Conservation (phyloP, 2,329 filamentous ascomycete genomes). For the Sordariomycetes sp. region DNA sequence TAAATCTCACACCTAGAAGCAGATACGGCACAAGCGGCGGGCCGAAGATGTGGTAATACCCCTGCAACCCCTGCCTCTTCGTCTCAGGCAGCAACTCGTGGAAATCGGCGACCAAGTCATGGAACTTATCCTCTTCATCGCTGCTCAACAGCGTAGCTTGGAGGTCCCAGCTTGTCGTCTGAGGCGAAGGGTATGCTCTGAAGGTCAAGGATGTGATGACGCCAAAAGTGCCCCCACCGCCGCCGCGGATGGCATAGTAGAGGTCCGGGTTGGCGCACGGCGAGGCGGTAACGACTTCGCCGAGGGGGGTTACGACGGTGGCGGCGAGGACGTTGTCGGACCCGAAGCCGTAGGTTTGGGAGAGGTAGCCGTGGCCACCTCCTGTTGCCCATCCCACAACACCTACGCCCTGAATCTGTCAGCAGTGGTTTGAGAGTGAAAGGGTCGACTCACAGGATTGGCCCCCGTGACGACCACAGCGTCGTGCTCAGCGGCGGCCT, state of each 20-base stretch:
- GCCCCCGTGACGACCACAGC: constrained; percentile 45
- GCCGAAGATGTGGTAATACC: no score
- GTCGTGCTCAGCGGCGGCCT: constrained; percentile 30
- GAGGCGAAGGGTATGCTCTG: constrained; percentile 36
- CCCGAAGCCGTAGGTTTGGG: constrained; percentile 46
- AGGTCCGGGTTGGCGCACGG: constrained; percentile 45
- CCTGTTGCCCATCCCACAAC: constrained; percentile 53
- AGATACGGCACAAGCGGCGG: no score
- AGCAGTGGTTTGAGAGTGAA: constrained; percentile 35
- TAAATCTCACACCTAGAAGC: no score
- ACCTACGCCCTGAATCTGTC: constrained; percentile 46
- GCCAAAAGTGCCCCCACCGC: constrained; percentile 52
- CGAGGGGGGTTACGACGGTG: constrained; percentile 44
- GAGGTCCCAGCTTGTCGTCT: constrained; percentile 14
- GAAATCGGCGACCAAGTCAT: constrained; percentile 35
- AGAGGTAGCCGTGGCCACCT: constrained; percentile 48
- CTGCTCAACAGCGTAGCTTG: constrained; percentile 41
- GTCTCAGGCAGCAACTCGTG: constrained; percentile 26
- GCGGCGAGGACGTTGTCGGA: constrained; percentile 53
- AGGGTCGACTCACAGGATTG: constrained; percentile 30
- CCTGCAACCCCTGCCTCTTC: no score
- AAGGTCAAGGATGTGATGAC: constrained; percentile 49
- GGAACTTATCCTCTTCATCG: no score
- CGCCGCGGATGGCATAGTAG: constrained; percentile 56
- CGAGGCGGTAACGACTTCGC: constrained; percentile 39